Conservation (phyloP, 306 rosid genomes). For the Cicer arietinum region DNA sequence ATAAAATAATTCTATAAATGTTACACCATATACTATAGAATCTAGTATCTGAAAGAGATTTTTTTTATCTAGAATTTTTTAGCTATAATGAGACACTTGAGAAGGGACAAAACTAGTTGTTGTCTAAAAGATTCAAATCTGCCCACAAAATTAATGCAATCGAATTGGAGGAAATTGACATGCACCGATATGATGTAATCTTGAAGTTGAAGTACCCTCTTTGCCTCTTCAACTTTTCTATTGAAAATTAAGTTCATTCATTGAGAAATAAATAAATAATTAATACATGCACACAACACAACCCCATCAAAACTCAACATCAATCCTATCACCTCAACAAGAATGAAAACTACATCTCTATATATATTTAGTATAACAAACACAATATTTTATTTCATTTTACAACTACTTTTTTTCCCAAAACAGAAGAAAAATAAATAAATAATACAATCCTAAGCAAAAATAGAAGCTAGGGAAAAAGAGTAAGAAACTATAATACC, state of each 20-base stretch:
- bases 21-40: too few relatives aligned
- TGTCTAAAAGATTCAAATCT: neutral
- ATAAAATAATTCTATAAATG: too few relatives aligned
- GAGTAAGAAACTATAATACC: neutral
- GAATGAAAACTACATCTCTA: neutral
- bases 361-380: neutral
- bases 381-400: neutral
- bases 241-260: neutral
- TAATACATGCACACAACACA: constrained; percentile 2
- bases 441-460: neutral
- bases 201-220: neutral
- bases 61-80: too few relatives aligned
- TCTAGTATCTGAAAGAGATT: too few relatives aligned
- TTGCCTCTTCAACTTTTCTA: neutral
- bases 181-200: constrained; percentile 12
- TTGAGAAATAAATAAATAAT: neutral
- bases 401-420: neutral
- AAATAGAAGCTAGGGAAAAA: constrained; percentile 3
- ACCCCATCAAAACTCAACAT: constrained; percentile 21
- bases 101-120: neutral
- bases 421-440: neutral
- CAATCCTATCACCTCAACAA: neutral
- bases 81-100: too few relatives aligned
- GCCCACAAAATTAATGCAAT: neutral
- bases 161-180: constrained; percentile 1